These are phyloP conservation scores for Schizopora paradoxa DNA, from an alignment of 1,284 basidiomycete species.

Conservation along the genomic window DNA sequence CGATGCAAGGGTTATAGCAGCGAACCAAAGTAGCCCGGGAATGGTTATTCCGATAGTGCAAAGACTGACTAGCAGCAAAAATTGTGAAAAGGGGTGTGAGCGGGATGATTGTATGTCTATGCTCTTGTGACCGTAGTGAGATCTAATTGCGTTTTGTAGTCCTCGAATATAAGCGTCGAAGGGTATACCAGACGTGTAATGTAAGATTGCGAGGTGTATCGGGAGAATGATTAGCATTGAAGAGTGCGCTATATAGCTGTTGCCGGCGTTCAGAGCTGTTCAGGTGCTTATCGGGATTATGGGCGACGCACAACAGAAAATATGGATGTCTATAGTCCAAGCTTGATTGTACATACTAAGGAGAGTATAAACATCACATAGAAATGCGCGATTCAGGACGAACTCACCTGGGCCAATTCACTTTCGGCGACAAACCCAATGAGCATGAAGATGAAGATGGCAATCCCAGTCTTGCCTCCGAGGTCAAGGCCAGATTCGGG, in stretches of 20 bases:
- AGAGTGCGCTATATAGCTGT: conserved; percentile 73
- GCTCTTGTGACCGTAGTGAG: conserved; percentile 44
- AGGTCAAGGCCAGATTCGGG: too few species aligned
- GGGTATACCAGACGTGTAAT: conserved; percentile 40
- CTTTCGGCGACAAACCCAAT: conserved; percentile 65
- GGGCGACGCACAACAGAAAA: conserved; percentile 61
- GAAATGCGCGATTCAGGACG: conserved; percentile 1
- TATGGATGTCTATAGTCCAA: conserved; percentile 70
- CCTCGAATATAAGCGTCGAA: conserved; percentile 42
- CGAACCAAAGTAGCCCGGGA: conserved; percentile 70
- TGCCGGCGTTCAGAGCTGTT: conserved; percentile 4
- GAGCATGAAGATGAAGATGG: conserved; percentile 48
- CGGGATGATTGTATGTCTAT: conserved; percentile 34
- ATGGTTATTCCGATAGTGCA: conserved; percentile 56
- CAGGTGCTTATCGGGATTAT: conserved; percentile 2
- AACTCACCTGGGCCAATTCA: conserved; percentile 61
- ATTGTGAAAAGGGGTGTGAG: conserved; percentile 38
- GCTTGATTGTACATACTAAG: conserved; percentile 68
- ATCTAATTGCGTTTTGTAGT: conserved; percentile 45
- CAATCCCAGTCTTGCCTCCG: conserved; percentile 35
- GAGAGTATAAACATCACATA: background rate
- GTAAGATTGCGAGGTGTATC: conserved; percentile 61
- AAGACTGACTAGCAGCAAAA: too few species aligned
- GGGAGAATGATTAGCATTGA: conserved; percentile 66
- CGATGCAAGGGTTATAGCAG: conserved; percentile 64